A percentile compares a stretch with the other conserved stretches of the same genome.
phyloP scores from a whole-genome alignment of 805 yeast species.

The Ogataea ramenticola region DNA sequence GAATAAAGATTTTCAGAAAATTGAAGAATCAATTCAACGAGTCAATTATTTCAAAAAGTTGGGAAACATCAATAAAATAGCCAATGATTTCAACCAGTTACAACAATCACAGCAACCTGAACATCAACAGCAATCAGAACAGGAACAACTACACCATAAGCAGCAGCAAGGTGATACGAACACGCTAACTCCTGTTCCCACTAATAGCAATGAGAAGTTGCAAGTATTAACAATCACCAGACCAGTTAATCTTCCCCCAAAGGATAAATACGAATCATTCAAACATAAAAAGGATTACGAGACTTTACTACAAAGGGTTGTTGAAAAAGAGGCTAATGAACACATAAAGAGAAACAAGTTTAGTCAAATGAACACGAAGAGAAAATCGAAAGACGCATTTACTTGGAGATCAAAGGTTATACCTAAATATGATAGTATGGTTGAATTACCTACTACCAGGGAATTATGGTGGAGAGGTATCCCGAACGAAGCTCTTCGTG shows the following conservation, averaged over 20 bases:
- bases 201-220: slow-evolving; percentile 9
- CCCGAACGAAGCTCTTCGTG: slow-evolving; percentile 34
- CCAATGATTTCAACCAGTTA: neutral
- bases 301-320: slow-evolving; percentile 32
- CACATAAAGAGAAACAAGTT: slow-evolving; percentile 24
- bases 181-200: neutral
- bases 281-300: slow-evolving; percentile 52
- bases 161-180: too few relatives aligned
- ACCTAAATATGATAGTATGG: slow-evolving; percentile 26
- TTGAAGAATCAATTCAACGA: slow-evolving; percentile 31
- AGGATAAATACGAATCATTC: slow-evolving; percentile 40
- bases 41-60: slow-evolving; percentile 13
- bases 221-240: slow-evolving; percentile 42
- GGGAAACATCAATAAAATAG: slow-evolving; percentile 2
- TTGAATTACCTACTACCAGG: slow-evolving; percentile 33
- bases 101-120: neutral
- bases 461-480: slow-evolving; percentile 60
- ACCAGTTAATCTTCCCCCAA: slow-evolving; percentile 64
- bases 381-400: slow-evolving; percentile 28
- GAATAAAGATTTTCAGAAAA: slow-evolving; percentile 22
- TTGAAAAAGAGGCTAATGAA: slow-evolving; percentile 29
- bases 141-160: too few relatives aligned
- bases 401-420: slow-evolving; percentile 36
- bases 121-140: neutral
- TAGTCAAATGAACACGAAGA: slow-evolving; percentile 26